Percentiles rank a stretch among this genome's conserved stretches.
phyloP scores from a whole-genome alignment of 306 rosid genomes.

The Cicer pinnatifidum region DNA sequence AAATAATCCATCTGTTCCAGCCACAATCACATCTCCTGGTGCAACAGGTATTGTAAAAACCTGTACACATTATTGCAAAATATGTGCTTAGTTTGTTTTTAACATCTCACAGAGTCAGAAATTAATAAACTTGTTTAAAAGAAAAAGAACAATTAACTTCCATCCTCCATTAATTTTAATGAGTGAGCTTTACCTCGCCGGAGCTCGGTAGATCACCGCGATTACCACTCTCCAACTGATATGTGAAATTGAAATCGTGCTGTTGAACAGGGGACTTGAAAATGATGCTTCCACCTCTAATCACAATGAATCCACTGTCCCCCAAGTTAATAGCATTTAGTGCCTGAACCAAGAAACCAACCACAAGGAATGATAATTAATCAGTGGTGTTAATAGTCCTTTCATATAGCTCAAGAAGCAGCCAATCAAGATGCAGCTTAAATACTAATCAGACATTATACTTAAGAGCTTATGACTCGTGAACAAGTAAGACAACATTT shows the following conservation, averaged over 20 bases:
- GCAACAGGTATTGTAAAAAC: constrained; percentile 64
- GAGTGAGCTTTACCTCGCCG: constrained; percentile 69
- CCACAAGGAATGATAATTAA: constrained; percentile 3
- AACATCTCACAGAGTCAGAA: constrained; percentile 1
- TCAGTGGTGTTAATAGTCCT: constrained; percentile 22
- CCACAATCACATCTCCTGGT: constrained; percentile 74
- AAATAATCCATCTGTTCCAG: constrained; percentile 92
- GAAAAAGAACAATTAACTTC: not conserved
- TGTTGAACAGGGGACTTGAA: constrained; percentile 87
- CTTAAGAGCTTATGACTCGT: constrained; percentile 18
- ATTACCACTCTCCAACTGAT: constrained; percentile 83
- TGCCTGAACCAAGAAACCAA: constrained; percentile 61
- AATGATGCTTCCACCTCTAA: constrained; percentile 80
- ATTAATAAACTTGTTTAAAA: constrained; percentile 1
- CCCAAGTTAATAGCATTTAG: constrained; percentile 88
- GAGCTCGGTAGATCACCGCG: constrained; percentile 87
- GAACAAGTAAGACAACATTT: not conserved
- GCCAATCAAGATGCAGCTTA: constrained; percentile 31
- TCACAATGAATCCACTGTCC: constrained; percentile 90
- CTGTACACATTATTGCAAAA: constrained; percentile 46
- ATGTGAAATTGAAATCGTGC: constrained; percentile 84
- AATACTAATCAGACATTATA: constrained; percentile 7
- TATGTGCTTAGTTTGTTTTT: constrained; percentile 24
- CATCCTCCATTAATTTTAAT: not conserved
- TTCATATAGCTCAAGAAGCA: constrained; percentile 13